These are phyloP conservation scores for Globisporangium takayamanum DNA, from an alignment of 352 stramenopile genomes.

Conservation along the genomic window DNA sequence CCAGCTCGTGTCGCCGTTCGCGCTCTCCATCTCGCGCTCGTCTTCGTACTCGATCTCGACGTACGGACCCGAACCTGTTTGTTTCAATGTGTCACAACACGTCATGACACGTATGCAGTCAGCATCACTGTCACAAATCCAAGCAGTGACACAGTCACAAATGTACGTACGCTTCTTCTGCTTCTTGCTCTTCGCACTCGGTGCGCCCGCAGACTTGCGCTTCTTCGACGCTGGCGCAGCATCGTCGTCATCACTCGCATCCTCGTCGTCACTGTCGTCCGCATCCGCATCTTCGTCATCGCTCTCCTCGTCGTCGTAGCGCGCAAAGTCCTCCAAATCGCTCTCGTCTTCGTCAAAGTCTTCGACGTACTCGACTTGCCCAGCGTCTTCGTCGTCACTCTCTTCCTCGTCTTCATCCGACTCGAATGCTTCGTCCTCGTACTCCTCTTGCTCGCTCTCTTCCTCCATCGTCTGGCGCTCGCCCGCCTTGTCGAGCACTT, in stretches of 20 bases:
- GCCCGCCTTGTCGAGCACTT: conserved; percentile 72
- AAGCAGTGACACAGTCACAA: background rate
- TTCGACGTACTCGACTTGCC: conserved; percentile 79
- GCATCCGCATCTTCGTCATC: conserved; percentile 14
- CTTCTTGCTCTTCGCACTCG: conserved; percentile 49
- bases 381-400: conserved; percentile 60
- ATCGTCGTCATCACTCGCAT: conserved; percentile 42
- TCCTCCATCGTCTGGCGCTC: conserved; percentile 91
- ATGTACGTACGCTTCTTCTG: conserved; percentile 47
- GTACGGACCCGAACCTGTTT: conserved; percentile 47
- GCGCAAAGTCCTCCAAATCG: conserved; percentile 82
- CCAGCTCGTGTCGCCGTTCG: background rate
- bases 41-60: conserved; percentile 68
- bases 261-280: conserved; percentile 27
- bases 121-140: conserved; percentile 1
- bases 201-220: conserved; percentile 40
- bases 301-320: conserved; percentile 55
- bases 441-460: conserved; percentile 82
- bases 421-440: conserved; percentile 55
- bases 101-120: conserved; percentile 1
- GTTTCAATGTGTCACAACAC: no score
- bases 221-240: conserved; percentile 38
- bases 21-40: background rate
- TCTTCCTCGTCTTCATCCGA: conserved; percentile 61
- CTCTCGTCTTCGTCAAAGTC: conserved; percentile 92